Evolutionary conservation across 306 rosid genomes (phyloP), one percentile per base, ranked within the genome.

Genomic region (apple (Malus domestica)): DNA sequence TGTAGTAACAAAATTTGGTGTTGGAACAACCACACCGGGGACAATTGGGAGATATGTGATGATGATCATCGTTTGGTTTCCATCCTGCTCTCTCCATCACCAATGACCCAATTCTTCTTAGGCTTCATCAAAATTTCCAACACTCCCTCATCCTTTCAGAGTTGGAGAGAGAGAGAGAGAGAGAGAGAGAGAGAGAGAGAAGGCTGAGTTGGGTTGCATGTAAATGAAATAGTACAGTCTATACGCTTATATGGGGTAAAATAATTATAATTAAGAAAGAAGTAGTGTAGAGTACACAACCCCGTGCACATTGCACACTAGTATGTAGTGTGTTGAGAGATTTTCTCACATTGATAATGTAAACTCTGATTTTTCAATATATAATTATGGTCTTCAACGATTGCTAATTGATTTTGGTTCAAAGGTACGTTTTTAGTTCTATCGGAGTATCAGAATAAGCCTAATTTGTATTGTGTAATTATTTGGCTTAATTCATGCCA

Each of bases 1-100:
- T 92, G 91, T 92, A 88, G 83, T 92, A 92, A 70, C 97, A 92
- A 51, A 92, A 92, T 67, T 92, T 92, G 42, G 97, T 90, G 88
- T 84, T 87, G 69, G 91, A 88, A 55, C 90, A 92, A 57, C 96
- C 93, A 75, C 96, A 92, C 49, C 96, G 76, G 0, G 96, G 97
- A 70, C 96, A 92, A 51, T 88, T 88, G 14, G 93, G 96, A 38
- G 90, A 79, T 78, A 88, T 78, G 74, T 74, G 78, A 45, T 60
- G 78, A 62, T 62, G 70, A 27, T 89, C 93, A 32, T 79, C 86
- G 62, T 73, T 87, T 61, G 88, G 72, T 83, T 89, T 88, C 97
- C 93, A 87, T 27, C 52, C 65, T 15, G 77, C 83, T 49, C 89
- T 84, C 80, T 89, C 97, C 97, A 91, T 87, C 71, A 71, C 82